Evolutionary conservation across 1,139 yeast genomes (phyloP).

Genomic region (Pneumocystis sp.): DNA sequence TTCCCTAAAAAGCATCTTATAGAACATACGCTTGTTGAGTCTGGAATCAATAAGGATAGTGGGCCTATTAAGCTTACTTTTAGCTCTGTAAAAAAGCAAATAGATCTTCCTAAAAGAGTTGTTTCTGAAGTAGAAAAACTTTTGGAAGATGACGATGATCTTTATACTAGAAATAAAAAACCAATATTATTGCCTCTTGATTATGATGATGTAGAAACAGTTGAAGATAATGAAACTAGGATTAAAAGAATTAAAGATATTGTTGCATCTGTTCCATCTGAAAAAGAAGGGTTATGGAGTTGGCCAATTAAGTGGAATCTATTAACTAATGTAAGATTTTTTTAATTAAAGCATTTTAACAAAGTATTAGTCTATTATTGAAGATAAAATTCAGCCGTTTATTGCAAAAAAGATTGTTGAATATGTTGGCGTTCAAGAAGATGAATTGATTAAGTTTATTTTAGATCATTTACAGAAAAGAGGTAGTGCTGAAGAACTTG

Average conservation of each 20-base stretch:
- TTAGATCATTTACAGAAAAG: slow-evolving; percentile 19
- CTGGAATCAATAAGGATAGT: slow-evolving; percentile 1
- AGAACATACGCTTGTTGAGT: neutral
- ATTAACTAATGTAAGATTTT: slow-evolving; percentile 15
- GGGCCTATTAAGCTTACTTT: slow-evolving; percentile 3
- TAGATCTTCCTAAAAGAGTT: slow-evolving; percentile 2
- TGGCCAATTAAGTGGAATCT: slow-evolving; percentile 21
- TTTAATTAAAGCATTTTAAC: neutral
- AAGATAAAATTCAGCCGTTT: slow-evolving; percentile 19
- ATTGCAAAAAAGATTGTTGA: slow-evolving; percentile 22
- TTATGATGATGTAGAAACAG: slow-evolving; percentile 5
- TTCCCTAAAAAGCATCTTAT: neutral
- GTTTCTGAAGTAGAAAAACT: slow-evolving; percentile 1
- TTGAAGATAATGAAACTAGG: slow-evolving; percentile 6
- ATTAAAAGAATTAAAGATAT: slow-evolving; percentile 2
- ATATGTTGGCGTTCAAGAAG: slow-evolving; percentile 25
- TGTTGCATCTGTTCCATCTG: slow-evolving; percentile 15
- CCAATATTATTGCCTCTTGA: slow-evolving; percentile 8
- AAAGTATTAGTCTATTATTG: slow-evolving; percentile 12
- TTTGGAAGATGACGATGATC: slow-evolving; percentile 15
- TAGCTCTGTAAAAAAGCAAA: slow-evolving; percentile 3
- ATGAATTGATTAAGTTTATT: slow-evolving; percentile 23
- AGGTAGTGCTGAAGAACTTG: slow-evolving; percentile 19
- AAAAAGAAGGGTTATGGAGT: slow-evolving; percentile 16
- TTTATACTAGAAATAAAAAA: slow-evolving; percentile 7